Evolutionary conservation across 306 rosid species (phyloP).

Genomic region (Cicer bijugum): DNA sequence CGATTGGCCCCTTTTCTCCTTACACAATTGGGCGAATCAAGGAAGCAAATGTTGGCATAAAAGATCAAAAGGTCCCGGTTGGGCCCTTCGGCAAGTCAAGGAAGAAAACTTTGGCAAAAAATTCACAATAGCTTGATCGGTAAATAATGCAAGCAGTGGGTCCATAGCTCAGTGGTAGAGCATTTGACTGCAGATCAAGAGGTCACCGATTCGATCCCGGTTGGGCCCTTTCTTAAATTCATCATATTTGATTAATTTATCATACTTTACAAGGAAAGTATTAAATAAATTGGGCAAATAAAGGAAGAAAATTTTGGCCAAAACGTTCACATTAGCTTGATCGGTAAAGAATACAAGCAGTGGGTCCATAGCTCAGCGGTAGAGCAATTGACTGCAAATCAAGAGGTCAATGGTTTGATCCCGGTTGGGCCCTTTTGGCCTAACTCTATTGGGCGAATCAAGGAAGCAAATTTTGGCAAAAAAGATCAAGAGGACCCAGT

Average conservation of each 20-base stretch:
- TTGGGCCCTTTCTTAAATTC: not conserved
- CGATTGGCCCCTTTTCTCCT: not conserved
- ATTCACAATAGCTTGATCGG: not conserved
- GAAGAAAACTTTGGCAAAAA: not conserved
- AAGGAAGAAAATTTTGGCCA: not conserved
- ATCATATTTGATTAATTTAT: too few relatives aligned
- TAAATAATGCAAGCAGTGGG: too few relatives aligned
- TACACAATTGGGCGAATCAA: too few relatives aligned
- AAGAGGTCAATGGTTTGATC: too few relatives aligned
- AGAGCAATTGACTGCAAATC: slow-evolving; percentile 23
- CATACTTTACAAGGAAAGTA: too few relatives aligned
- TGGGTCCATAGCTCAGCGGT: slow-evolving; percentile 33
- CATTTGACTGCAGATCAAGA: not conserved
- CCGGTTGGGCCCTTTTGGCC: slow-evolving; percentile 11
- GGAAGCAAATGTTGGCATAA: not conserved
- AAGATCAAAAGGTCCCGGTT: slow-evolving; percentile 22
- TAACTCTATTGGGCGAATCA: too few relatives aligned
- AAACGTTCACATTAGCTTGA: not conserved
- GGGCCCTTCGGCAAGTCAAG: not conserved
- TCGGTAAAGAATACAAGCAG: not conserved
- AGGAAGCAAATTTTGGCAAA: not conserved
- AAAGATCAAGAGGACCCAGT: slow-evolving; percentile 24
- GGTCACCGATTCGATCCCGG: too few relatives aligned
- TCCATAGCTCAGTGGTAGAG: not conserved
- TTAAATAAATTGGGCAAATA: too few relatives aligned